A percentile compares a stretch with the other conserved stretches of the same genome.
Conservation (phyloP, 1,284 basidiomycete genomes). For the Puccinia polysora region DNA sequence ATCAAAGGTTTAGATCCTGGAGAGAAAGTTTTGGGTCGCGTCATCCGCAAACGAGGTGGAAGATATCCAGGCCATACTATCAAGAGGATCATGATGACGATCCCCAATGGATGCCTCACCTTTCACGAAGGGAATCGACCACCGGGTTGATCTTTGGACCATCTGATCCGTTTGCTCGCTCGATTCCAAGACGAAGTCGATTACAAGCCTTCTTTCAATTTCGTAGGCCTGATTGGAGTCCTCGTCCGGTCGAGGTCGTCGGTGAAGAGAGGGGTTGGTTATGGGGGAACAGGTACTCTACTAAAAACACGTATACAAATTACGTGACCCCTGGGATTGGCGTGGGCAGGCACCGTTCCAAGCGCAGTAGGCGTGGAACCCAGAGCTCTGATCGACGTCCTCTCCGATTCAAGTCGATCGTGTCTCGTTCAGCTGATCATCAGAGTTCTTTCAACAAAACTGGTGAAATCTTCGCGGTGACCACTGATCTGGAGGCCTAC, state of each 20-base stretch:
- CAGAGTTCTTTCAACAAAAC: no score
- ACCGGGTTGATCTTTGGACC: background rate
- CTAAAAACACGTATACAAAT: conserved; percentile 11
- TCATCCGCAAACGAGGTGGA: conserved; percentile 10
- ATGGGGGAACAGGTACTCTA: conserved; percentile 16
- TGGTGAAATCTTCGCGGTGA: no score
- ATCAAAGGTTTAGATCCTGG: conserved; percentile 12
- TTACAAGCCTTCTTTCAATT: conserved; percentile 15
- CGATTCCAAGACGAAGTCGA: conserved; percentile 10
- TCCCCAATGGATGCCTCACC: background rate
- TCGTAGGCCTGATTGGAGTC: background rate
- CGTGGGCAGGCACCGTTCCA: conserved; percentile 16
- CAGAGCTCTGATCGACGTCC: no score
- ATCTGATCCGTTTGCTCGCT: conserved; percentile 4
- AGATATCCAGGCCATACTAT: background rate
- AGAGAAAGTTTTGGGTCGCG: conserved; percentile 9
- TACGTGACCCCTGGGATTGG: conserved; percentile 19
- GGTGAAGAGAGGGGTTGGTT: conserved; percentile 31
- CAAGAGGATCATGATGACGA: background rate
- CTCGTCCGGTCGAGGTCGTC: conserved; percentile 19
- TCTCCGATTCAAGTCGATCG: no score
- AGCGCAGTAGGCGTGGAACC: no score
- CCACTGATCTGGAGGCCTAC: no score
- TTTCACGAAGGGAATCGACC: background rate
- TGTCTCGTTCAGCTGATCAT: no score